Percentiles rank a stretch among this genome's conserved stretches.
Evolutionary conservation across 2,329 filamentous ascomycete genomes (phyloP).

Genomic region (Lasiodiplodia citricola): DNA sequence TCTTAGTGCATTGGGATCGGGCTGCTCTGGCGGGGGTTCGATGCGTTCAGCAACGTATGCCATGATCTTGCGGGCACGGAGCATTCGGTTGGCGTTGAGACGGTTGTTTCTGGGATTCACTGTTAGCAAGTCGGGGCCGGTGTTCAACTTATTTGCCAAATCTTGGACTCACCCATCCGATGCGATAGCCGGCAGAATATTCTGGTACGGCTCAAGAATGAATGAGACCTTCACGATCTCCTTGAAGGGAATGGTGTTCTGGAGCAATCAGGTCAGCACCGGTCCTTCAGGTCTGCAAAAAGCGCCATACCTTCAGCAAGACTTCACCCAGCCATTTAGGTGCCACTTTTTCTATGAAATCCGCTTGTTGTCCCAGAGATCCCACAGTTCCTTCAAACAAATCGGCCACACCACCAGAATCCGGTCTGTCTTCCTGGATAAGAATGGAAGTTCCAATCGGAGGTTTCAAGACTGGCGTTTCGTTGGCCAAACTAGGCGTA

Average conservation of each 20-base stretch:
- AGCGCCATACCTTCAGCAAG: constrained; percentile 66
- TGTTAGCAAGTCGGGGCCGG: not conserved
- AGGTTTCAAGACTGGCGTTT: constrained; percentile 77
- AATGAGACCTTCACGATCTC: constrained; percentile 98
- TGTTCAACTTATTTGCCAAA: not conserved
- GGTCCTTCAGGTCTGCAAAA: not conserved
- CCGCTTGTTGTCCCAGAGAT: constrained; percentile 75
- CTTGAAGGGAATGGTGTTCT: constrained; percentile 82
- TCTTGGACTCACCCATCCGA: constrained; percentile 59
- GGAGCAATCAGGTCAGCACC: not conserved
- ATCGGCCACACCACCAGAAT: constrained; percentile 73
- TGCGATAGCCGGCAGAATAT: constrained; percentile 76
- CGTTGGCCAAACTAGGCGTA: constrained; percentile 70
- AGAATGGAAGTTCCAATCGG: constrained; percentile 68
- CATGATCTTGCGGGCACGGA: constrained; percentile 92
- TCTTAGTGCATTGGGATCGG: constrained; percentile 65
- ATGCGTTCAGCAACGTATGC: constrained; percentile 92
- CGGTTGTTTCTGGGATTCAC: constrained; percentile 70
- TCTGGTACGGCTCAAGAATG: constrained; percentile 80
- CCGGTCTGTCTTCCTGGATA: constrained; percentile 69
- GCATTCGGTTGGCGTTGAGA: constrained; percentile 95
- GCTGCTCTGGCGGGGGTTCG: constrained; percentile 68
- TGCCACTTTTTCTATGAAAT: constrained; percentile 82
- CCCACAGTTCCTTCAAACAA: constrained; percentile 89
- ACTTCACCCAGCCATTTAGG: constrained; percentile 94